These are phyloP conservation scores for Fusarium newnesense DNA, from an alignment of 2,329 filamentous ascomycete species.

Conservation along the genomic window DNA sequence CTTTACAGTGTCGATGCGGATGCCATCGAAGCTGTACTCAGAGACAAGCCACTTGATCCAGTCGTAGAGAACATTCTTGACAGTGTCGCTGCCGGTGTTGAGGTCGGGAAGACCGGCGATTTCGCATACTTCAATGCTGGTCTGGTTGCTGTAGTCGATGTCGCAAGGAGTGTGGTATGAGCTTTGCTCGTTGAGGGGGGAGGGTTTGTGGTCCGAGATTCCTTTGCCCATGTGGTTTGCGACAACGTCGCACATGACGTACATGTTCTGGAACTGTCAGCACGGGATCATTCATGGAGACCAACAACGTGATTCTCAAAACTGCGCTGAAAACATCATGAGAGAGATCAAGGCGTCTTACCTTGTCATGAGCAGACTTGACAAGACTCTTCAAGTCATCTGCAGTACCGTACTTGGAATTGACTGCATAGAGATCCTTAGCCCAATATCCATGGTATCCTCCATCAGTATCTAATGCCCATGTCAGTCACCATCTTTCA, in stretches of 20 bases:
- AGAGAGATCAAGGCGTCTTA: not conserved
- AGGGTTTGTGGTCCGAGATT: slow-evolving; percentile 56
- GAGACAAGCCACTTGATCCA: slow-evolving; percentile 69
- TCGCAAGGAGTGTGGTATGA: slow-evolving; percentile 21
- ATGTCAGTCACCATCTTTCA: rapidly evolving
- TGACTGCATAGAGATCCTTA: slow-evolving; percentile 22
- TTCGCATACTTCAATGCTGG: slow-evolving; percentile 19
- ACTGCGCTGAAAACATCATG: not conserved
- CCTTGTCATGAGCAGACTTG: slow-evolving; percentile 28
- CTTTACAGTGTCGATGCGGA: slow-evolving; percentile 71
- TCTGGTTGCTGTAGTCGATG: slow-evolving; percentile 30
- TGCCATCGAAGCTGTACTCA: slow-evolving; percentile 70
- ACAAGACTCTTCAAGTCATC: slow-evolving; percentile 28
- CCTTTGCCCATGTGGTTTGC: slow-evolving; percentile 66
- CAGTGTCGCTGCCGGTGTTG: slow-evolving; percentile 61
- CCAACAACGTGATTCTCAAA: no score
- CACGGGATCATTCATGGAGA: not conserved
- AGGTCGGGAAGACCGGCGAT: slow-evolving; percentile 65
- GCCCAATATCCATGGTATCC: slow-evolving; percentile 40
- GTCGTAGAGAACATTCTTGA: slow-evolving; percentile 62
- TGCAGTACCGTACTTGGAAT: slow-evolving; percentile 22
- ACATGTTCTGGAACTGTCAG: slow-evolving; percentile 47
- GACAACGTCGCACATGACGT: slow-evolving; percentile 71
- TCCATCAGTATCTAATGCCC: not conserved
- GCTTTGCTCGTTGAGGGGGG: slow-evolving; percentile 58